Evolutionary conservation across 768 basidiomycete genomes (phyloP), one percentile per base, ranked within the genome.

Genomic region (Hericium erinaceus): DNA sequence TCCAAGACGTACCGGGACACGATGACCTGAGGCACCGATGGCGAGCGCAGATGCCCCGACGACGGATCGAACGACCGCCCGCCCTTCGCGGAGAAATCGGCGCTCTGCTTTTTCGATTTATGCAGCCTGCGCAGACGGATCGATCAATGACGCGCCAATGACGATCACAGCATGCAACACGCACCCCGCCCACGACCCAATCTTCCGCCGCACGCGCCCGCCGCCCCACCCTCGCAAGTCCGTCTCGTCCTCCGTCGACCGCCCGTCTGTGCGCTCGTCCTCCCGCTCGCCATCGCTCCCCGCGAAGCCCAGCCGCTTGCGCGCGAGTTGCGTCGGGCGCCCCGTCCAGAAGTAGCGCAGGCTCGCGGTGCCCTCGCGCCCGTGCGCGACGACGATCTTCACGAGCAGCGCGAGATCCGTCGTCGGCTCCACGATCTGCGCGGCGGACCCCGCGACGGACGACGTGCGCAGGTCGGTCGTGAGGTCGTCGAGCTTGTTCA

Each of bases 401-500:
- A 83, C 77, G 62, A 89, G 78, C 11, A 65, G 67, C 5, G 70
- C 74, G 44, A 90, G 65, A 62, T 89, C 83, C 9, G 74, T 65
- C 9, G 79, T 81, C 37, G 77, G 71, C 55, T 57, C 61, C 55
- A 52, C 60, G 44, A 61, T 53, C 24, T 60, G 58, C 33, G 59
- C 48, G n/a, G 61, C 51, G 13, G 22, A 37, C 13, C 22, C 22
- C 7, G 24, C 2, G 8, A 18, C 20, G 2, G 65, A 61, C 46
- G 65, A 62, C 13, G 70, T 67, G 51, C 71, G 65, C 41, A 74
- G 60, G 60, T 72, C 69, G 10, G 72, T 74, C 5, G 76, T 72
- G 37, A 79, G 66, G 61, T 80, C 79, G 52, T 82, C 85, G 20
- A 87, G 66, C 63, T 81, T 85, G 58, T 74, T 80, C 60, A 83